phyloP scores from a whole-genome alignment of 208 protist genomes.

The Trypanosoma scelopori region DNA sequence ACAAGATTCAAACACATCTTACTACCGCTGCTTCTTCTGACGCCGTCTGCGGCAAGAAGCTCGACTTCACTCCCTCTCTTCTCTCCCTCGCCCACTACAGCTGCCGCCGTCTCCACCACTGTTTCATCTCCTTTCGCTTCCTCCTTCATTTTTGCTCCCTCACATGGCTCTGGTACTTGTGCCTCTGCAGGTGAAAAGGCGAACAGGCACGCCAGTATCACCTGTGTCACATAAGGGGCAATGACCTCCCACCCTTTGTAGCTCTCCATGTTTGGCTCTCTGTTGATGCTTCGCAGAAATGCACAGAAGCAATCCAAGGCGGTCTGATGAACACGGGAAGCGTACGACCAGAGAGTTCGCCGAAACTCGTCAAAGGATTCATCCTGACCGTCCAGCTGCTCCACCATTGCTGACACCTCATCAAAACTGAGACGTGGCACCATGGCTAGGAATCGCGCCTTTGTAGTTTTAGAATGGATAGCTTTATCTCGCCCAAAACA shows the following conservation, averaged over 20 bases:
- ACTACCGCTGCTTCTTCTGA: too few species aligned
- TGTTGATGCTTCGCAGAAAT: constrained; percentile 5
- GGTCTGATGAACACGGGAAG: constrained; percentile 15
- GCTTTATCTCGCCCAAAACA: background rate
- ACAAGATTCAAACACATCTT: background rate
- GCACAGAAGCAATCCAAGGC: constrained; percentile 9
- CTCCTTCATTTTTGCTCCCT: too few species aligned
- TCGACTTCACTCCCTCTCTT: background rate
- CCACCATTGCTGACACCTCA: constrained; percentile 16
- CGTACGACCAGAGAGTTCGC: constrained; percentile 20
- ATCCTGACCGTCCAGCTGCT: constrained; percentile 17
- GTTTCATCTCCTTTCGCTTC: too few species aligned
- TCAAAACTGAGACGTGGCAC: constrained; percentile 27
- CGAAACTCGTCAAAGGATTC: constrained; percentile 23
- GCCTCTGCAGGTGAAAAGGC: constrained; percentile 12
- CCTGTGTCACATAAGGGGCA: constrained; percentile 14
- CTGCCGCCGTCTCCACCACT: too few species aligned
- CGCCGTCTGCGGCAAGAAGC: too few species aligned
- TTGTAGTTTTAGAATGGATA: background rate
- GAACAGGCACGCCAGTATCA: constrained; percentile 13
- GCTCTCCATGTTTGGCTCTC: background rate
- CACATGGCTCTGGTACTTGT: too few species aligned
- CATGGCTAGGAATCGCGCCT: constrained; percentile 9
- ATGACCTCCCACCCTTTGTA: constrained; percentile 2
- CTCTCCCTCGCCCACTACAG: too few species aligned